Percentiles rank a stretch among this genome's conserved stretches.
Evolutionary conservation across 108 stramenopile genomes (phyloP).

Genomic region (Bacterosira constricta): DNA sequence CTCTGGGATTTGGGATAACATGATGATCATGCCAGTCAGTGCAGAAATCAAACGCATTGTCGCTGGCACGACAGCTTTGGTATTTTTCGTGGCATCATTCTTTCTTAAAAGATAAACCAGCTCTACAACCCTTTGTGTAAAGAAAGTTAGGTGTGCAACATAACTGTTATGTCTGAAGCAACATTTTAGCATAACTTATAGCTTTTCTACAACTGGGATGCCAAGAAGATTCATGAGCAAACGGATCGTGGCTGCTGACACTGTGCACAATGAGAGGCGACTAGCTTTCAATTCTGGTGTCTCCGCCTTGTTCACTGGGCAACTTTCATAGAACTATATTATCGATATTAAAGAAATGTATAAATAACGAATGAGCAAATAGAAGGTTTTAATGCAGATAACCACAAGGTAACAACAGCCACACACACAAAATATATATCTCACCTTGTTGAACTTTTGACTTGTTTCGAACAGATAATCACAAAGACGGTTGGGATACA

Average conservation of each 20-base stretch:
- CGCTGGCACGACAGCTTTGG: too few relatives aligned
- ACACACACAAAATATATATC: background rate
- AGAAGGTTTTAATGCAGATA: too few relatives aligned
- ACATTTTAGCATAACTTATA: slow-evolving; percentile 72
- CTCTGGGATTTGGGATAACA: too few relatives aligned
- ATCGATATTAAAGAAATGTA: background rate
- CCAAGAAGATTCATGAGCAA: slow-evolving; percentile 88
- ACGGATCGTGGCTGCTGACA: slow-evolving; percentile 88
- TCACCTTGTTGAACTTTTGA: slow-evolving; percentile 86
- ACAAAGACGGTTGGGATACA: slow-evolving; percentile 94
- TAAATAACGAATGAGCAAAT: too few relatives aligned
- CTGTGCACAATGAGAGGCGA: slow-evolving; percentile 89
- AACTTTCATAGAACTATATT: slow-evolving; percentile 80
- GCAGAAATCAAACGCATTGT: too few relatives aligned
- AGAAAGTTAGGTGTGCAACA: background rate
- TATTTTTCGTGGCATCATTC: too few relatives aligned
- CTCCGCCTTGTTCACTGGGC: slow-evolving; percentile 88
- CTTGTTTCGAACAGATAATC: slow-evolving; percentile 93
- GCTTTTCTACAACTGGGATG: slow-evolving; percentile 87
- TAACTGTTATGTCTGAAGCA: too few relatives aligned
- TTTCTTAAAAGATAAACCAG: too few relatives aligned
- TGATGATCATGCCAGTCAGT: too few relatives aligned
- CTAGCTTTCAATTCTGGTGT: slow-evolving; percentile 82
- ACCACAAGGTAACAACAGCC: slow-evolving; percentile 10
- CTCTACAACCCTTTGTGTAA: background rate